Percentiles rank a stretch among this genome's conserved stretches.
Conservation (phyloP, 2,329 filamentous ascomycete genomes). For the Sporothrix brasiliensis region DNA sequence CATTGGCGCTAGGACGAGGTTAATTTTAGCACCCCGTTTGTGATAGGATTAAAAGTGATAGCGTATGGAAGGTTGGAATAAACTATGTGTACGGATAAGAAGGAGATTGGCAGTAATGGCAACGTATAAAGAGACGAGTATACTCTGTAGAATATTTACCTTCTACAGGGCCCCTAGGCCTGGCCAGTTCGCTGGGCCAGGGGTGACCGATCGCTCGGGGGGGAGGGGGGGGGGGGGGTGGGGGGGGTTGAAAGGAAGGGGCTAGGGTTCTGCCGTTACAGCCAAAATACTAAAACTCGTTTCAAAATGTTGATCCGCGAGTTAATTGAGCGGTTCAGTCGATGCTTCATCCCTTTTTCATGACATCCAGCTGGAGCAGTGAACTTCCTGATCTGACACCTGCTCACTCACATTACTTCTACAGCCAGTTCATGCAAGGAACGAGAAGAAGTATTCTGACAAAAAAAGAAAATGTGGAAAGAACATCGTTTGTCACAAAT, state of each 20-base stretch:
- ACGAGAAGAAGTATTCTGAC: too few species aligned
- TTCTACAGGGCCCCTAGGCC: neutral
- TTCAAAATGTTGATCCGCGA: conserved; percentile 41
- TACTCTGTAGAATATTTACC: neutral
- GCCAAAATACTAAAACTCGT: conserved; percentile 34
- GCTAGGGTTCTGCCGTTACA: conserved; percentile 14
- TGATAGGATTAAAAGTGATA: neutral
- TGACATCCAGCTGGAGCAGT: too few species aligned
- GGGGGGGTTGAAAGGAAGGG: too few species aligned
- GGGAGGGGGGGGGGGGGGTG: too few species aligned
- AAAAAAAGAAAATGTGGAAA: too few species aligned
- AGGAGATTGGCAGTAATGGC: neutral
- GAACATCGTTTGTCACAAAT: too few species aligned
- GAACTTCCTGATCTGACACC: too few species aligned
- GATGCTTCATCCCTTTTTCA: neutral
- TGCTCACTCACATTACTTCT: neutral
- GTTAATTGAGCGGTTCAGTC: conserved; percentile 21
- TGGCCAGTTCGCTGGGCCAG: neutral
- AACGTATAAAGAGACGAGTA: too few species aligned
- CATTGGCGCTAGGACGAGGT: conserved; percentile 15
- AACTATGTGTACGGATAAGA: too few species aligned
- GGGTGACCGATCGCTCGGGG: neutral
- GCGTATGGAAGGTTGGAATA: neutral
- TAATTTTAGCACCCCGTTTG: conserved; percentile 19
- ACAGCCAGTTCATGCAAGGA: too few species aligned